These are phyloP conservation scores for Beauveria sp. DNA, from an alignment of 2,329 filamentous ascomycete species.

Conservation along the genomic window DNA sequence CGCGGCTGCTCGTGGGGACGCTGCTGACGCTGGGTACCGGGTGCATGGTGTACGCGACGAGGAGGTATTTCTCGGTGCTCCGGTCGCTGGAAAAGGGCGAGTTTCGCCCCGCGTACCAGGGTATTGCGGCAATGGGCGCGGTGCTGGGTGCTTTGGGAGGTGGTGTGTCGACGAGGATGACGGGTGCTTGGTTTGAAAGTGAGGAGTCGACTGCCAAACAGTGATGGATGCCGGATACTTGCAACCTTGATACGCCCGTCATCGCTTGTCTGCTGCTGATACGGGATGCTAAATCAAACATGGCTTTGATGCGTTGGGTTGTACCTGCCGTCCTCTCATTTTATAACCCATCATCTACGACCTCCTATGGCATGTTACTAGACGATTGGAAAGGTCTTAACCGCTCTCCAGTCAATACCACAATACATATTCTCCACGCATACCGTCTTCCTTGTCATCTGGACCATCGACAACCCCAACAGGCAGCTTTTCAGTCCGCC, in stretches of 20 bases:
- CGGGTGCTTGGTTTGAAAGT: neutral
- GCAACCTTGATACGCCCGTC: neutral
- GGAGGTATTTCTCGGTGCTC: conserved; percentile 38
- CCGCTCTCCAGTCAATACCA: too few relatives aligned
- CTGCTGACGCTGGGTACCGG: conserved; percentile 37
- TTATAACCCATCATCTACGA: too few relatives aligned
- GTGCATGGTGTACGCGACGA: conserved; percentile 38
- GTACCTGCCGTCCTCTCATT: neutral
- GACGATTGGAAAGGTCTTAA: too few relatives aligned
- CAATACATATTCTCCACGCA: too few relatives aligned
- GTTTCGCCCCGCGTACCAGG: conserved; percentile 29
- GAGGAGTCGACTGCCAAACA: neutral
- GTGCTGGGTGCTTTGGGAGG: conserved; percentile 23
- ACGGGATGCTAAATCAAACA: neutral
- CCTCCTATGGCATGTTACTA: too few relatives aligned
- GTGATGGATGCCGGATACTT: neutral
- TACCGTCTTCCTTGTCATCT: too few relatives aligned
- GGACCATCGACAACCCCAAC: too few relatives aligned
- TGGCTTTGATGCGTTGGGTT: neutral
- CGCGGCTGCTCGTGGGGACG: conserved; percentile 28
- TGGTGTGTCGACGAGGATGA: conserved; percentile 16
- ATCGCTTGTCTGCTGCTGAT: neutral
- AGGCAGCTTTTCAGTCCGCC: too few relatives aligned
- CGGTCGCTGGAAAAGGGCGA: conserved; percentile 30
- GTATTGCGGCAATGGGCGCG: conserved; percentile 22